Conservation (phyloP, 345 rosid genomes). For the Camelina hispida region DNA sequence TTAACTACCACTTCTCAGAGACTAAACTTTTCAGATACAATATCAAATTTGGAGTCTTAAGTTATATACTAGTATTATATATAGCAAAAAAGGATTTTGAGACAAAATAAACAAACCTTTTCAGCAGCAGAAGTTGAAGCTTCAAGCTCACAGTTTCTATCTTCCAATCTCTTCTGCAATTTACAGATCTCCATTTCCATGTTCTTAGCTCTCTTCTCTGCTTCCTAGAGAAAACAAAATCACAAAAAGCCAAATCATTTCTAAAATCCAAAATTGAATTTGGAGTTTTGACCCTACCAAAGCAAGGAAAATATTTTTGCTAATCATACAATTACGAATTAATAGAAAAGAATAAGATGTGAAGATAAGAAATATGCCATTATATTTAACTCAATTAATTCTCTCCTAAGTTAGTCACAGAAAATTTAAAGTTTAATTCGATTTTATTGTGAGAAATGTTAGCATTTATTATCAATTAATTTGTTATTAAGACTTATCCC, state of each 20-base stretch:
- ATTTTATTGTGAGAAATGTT: too few relatives aligned
- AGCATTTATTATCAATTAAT: too few relatives aligned
- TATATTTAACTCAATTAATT: too few relatives aligned
- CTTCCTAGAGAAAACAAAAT: constrained; percentile 57
- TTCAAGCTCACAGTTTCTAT: constrained; percentile 63
- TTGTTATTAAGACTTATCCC: too few relatives aligned
- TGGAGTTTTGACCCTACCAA: constrained; percentile 46
- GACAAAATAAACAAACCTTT: constrained; percentile 58
- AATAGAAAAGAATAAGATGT: too few relatives aligned
- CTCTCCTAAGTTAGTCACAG: too few relatives aligned
- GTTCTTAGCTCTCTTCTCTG: constrained; percentile 67
- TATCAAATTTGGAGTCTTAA: neutral
- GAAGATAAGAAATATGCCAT: too few relatives aligned
- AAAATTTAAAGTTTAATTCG: too few relatives aligned
- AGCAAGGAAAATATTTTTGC: too few relatives aligned
- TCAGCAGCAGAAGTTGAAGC: constrained; percentile 73
- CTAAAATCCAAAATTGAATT: constrained; percentile 16
- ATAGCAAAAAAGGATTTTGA: neutral
- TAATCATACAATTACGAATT: too few relatives aligned
- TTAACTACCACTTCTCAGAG: constrained; percentile 17
- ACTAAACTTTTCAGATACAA: constrained; percentile 25
- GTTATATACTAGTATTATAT: too few relatives aligned
- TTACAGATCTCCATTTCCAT: constrained; percentile 67
- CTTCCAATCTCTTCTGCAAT: constrained; percentile 71
- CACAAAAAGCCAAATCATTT: constrained; percentile 13